These are phyloP conservation scores for Cruciata laevipes DNA, from an alignment of 257 asterid genomes.

Conservation along the genomic window DNA sequence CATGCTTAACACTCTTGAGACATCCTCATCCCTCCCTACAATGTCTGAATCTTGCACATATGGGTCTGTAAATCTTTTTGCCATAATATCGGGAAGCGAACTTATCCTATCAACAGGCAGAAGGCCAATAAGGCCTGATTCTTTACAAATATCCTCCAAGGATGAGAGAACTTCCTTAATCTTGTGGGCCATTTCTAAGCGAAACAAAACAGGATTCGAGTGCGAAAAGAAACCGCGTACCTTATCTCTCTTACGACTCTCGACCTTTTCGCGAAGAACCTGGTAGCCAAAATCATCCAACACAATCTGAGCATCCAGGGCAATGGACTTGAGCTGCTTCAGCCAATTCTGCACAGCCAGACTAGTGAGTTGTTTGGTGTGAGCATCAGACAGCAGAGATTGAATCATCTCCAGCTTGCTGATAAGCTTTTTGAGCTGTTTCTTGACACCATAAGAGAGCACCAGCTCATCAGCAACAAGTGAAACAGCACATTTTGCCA, in stretches of 20 bases:
- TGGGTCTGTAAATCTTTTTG: neutral
- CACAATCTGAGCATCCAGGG: slow-evolving; percentile 21
- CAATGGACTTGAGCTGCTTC: slow-evolving; percentile 10
- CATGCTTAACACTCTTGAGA: neutral
- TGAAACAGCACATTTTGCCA: slow-evolving; percentile 1
- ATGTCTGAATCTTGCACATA: neutral
- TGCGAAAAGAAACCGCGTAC: slow-evolving; percentile 1
- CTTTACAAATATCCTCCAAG: neutral
- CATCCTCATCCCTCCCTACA: neutral
- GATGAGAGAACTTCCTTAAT: neutral
- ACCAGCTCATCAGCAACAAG: neutral
- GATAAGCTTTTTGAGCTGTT: neutral
- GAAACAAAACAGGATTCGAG: neutral
- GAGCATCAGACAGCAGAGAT: slow-evolving; percentile 14
- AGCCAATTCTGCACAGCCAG: slow-evolving; percentile 22
- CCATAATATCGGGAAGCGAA: neutral
- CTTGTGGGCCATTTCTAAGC: neutral
- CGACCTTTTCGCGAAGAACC: neutral
- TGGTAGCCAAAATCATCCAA: slow-evolving; percentile 17
- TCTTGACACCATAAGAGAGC: neutral
- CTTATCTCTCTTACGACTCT: slow-evolving; percentile 1
- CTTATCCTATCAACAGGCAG: neutral
- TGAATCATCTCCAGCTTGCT: neutral
- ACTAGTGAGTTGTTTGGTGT: neutral
- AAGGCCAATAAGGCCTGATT: neutral